Evolutionary conservation across 83 land plant species (phyloP).

Genomic region (Picea mariana): DNA sequence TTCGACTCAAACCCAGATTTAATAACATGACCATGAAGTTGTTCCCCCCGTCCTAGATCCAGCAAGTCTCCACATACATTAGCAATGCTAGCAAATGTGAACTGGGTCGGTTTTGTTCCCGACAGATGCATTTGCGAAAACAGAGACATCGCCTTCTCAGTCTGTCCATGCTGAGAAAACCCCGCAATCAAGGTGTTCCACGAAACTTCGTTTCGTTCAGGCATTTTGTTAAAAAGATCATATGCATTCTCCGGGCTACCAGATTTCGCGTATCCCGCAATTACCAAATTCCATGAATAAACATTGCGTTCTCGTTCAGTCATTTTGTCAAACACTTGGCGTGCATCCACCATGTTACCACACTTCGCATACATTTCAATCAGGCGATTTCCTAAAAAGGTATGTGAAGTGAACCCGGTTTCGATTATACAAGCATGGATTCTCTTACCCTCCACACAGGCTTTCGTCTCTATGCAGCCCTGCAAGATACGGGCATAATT

Average conservation of each 20-base stretch:
- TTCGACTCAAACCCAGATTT: background rate
- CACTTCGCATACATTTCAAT: conserved; percentile 52
- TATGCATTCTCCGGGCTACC: conserved; percentile 9
- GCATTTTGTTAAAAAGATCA: conserved; percentile 4
- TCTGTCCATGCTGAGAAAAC: background rate
- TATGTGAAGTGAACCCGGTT: conserved; percentile 38
- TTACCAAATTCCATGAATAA: background rate
- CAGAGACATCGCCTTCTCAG: background rate
- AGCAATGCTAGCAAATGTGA: background rate
- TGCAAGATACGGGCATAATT: conserved; percentile 40
- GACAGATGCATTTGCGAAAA: background rate
- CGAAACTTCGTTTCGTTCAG: background rate
- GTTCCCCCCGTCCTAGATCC: background rate
- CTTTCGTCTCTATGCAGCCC: conserved; percentile 31
- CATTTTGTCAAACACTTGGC: no score
- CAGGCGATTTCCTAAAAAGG: conserved; percentile 49
- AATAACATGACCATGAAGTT: conserved; percentile 2
- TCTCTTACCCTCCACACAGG: conserved; percentile 14
- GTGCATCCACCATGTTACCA: conserved; percentile 28
- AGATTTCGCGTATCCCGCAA: conserved; percentile 30
- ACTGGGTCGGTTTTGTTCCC: background rate
- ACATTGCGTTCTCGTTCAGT: no score
- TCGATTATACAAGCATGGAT: conserved; percentile 49
- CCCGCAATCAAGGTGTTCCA: conserved; percentile 3
- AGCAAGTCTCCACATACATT: background rate